Conservation (phyloP, 208 protist genomes). For the Leishmania gerbilli region DNA sequence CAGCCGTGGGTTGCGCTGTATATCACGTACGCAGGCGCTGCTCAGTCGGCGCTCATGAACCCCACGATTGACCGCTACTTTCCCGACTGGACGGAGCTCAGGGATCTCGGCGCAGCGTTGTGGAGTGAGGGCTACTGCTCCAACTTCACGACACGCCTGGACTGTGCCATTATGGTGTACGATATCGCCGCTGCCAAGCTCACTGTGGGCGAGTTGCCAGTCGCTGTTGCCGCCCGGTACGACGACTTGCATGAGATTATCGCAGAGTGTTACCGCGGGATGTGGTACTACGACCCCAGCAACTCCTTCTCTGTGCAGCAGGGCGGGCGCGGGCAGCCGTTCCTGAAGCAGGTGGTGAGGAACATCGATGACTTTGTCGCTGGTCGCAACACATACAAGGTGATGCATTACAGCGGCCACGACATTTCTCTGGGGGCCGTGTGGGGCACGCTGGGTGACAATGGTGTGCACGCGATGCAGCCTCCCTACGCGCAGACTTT, state of each 20-base stretch:
- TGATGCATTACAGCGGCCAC: conserved; percentile 59
- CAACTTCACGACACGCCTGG: conserved; percentile 20
- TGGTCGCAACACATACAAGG: conserved; percentile 37
- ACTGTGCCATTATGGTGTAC: conserved; percentile 33
- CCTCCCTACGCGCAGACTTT: conserved; percentile 46
- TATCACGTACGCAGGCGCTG: conserved; percentile 7
- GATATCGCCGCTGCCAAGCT: conserved; percentile 47
- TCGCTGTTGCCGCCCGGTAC: conserved; percentile 20
- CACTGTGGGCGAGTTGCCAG: conserved; percentile 11
- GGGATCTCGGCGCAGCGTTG: conserved; percentile 26
- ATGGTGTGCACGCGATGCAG: conserved; percentile 23
- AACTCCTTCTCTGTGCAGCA: conserved; percentile 29
- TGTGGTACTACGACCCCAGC: conserved; percentile 32
- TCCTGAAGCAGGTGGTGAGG: conserved; percentile 41
- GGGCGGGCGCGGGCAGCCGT: conserved; percentile 45
- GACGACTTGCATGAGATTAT: conserved; percentile 31
- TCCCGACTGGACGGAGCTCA: conserved; percentile 27
- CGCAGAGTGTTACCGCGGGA: conserved; percentile 5
- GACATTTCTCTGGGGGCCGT: conserved; percentile 36
- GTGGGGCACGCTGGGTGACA: conserved; percentile 41
- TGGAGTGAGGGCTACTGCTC: conserved; percentile 41
- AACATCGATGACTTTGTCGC: conserved; percentile 34
- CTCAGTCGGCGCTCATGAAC: conserved; percentile 17
- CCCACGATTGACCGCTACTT: conserved; percentile 24
- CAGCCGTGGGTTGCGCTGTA: conserved; percentile 29